A percentile compares a stretch with the other conserved stretches of the same genome.
phyloP scores from a whole-genome alignment of 768 basidiomycete genomes.

The Pleurotus ostreatus region DNA sequence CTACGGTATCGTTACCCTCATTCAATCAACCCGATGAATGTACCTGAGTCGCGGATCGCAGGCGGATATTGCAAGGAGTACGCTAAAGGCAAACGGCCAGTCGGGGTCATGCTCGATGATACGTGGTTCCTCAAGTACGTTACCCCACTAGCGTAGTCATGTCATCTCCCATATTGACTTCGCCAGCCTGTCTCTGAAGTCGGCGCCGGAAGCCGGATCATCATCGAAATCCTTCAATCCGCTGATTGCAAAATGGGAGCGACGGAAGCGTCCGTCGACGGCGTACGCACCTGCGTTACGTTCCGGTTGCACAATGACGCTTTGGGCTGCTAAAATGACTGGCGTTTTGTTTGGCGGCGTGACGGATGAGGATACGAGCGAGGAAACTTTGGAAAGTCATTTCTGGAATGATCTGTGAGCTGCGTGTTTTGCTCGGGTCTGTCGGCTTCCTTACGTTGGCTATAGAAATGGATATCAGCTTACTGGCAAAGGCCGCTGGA shows the following conservation, averaged over 20 bases:
- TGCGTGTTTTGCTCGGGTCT: neutral
- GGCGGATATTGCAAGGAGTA: conserved; percentile 94
- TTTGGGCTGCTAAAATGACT: conserved; percentile 64
- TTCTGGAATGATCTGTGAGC: conserved; percentile 86
- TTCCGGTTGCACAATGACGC: conserved; percentile 83
- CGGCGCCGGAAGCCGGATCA: conserved; percentile 17
- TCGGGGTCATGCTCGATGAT: conserved; percentile 87
- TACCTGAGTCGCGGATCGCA: too few relatives aligned
- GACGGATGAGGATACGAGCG: conserved; percentile 79
- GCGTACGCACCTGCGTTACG: conserved; percentile 70
- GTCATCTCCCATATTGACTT: too few relatives aligned
- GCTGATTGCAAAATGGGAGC: conserved; percentile 77
- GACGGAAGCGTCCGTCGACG: conserved; percentile 65
- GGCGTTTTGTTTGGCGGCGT: conserved; percentile 87
- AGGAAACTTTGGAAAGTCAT: conserved; percentile 79
- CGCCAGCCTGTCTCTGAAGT: conserved; percentile 12
- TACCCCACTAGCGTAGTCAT: neutral
- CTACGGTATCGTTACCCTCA: conserved; percentile 47
- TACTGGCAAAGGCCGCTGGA: conserved; percentile 72
- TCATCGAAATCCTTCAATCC: conserved; percentile 14
- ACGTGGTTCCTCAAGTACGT: conserved; percentile 81
- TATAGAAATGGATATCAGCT: conserved; percentile 76
- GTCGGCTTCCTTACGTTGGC: neutral
- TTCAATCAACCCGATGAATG: too few relatives aligned
- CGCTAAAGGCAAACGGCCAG: conserved; percentile 74